Conservation (phyloP, 495 filamentous ascomycete species). For the Oleoguttula mirabilis region DNA sequence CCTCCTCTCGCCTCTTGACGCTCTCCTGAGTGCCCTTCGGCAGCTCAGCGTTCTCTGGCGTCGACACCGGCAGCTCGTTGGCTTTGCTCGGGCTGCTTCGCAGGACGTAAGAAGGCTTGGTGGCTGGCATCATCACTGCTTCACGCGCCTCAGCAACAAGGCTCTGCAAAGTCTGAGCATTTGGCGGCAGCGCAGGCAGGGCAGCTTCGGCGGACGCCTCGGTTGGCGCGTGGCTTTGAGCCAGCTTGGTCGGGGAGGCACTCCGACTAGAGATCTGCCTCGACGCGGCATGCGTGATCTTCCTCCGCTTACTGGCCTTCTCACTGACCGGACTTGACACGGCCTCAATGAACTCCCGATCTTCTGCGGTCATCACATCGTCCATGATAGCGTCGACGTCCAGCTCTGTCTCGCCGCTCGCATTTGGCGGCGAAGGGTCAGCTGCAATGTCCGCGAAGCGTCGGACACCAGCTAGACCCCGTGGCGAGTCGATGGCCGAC, state of each 20-base stretch:
- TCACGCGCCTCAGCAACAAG: too few species aligned
- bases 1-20: conserved; percentile 16
- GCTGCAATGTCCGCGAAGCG: conserved; percentile 28
- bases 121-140: too few species aligned
- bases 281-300: neutral
- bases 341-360: conserved; percentile 16
- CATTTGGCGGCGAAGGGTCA: conserved; percentile 20
- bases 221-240: neutral
- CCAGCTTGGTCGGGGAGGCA: neutral
- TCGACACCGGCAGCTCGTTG: conserved; percentile 10
- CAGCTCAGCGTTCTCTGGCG: neutral
- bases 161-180: neutral
- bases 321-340: conserved; percentile 5
- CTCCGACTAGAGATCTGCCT: neutral
- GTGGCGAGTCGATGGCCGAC: conserved; percentile 12
- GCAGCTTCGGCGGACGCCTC: neutral
- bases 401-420: conserved; percentile 8
- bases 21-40: conserved; percentile 19
- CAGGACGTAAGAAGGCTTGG: neutral
- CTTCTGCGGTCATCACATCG: conserved; percentile 23
- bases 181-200: neutral
- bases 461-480: conserved; percentile 14
- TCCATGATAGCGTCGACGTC: conserved; percentile 22
- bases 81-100: conserved; percentile 14
- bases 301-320: conserved; percentile 13